Evolutionary conservation across 1,284 basidiomycete genomes (phyloP).

Genomic region (Cryptococcus wingfieldii): DNA sequence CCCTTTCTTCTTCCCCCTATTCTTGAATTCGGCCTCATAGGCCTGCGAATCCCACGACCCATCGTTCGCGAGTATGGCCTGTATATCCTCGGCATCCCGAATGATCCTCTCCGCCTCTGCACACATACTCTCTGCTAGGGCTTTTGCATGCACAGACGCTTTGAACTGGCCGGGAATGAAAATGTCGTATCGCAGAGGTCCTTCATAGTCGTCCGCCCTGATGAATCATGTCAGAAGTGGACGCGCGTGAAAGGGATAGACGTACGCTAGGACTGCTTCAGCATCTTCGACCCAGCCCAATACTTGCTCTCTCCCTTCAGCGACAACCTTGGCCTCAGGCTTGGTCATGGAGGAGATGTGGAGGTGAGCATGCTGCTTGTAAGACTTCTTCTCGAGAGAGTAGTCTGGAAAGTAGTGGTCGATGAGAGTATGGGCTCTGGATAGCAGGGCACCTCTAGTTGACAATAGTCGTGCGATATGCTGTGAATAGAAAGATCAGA

Average conservation of each 20-base stretch:
- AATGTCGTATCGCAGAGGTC: neutral
- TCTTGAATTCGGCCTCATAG: neutral
- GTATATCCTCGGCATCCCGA: neutral
- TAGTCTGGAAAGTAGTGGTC: slow-evolving; percentile 26
- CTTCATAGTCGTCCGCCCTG: neutral
- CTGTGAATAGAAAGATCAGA: neutral
- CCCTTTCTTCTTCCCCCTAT: neutral
- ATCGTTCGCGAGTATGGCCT: neutral
- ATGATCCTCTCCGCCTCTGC: neutral
- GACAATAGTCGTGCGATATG: slow-evolving; percentile 14
- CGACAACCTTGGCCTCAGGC: slow-evolving; percentile 1
- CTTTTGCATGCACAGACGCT: neutral
- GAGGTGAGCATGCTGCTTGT: slow-evolving; percentile 8
- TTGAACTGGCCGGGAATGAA: neutral
- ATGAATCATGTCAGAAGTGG: neutral
- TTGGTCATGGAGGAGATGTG: slow-evolving; percentile 18
- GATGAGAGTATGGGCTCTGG: slow-evolving; percentile 9
- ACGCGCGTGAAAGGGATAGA: neutral
- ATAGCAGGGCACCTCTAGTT: slow-evolving; percentile 3
- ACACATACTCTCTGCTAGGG: neutral
- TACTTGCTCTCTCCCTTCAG: slow-evolving; percentile 8
- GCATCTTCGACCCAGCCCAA: slow-evolving; percentile 12
- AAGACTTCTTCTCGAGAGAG: neutral
- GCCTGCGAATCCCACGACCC: neutral
- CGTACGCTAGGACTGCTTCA: slow-evolving; percentile 4